phyloP scores from a whole-genome alignment of 495 filamentous ascomycete genomes.

The Daldinia loculata region DNA sequence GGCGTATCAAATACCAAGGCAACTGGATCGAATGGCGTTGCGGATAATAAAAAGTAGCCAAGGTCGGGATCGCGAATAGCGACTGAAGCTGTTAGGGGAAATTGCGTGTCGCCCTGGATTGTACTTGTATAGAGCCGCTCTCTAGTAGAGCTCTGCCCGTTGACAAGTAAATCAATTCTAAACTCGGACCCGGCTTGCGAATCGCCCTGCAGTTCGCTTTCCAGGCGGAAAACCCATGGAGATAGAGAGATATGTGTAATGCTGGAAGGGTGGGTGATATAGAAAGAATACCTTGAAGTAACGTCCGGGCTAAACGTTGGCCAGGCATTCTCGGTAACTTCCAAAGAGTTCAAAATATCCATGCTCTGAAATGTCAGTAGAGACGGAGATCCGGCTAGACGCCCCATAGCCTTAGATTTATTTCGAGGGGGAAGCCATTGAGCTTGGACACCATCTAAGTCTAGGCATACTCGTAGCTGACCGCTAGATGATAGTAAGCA shows the following conservation, averaged over 20 bases:
- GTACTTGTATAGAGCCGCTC: slow-evolving; percentile 65
- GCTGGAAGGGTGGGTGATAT: slow-evolving; percentile 75
- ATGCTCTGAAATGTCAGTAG: slow-evolving; percentile 64
- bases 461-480: slow-evolving; percentile 79
- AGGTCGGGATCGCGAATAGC: slow-evolving; percentile 76
- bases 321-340: slow-evolving; percentile 65
- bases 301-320: slow-evolving; percentile 78
- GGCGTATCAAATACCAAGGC: slow-evolving; percentile 74
- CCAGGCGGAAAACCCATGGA: slow-evolving; percentile 78
- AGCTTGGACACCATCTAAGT: slow-evolving; percentile 80
- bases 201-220: slow-evolving; percentile 74
- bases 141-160: slow-evolving; percentile 66
- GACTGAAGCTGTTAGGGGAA: slow-evolving; percentile 66
- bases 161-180: slow-evolving; percentile 74
- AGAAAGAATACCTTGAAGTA: slow-evolving; percentile 78
- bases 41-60: slow-evolving; percentile 81
- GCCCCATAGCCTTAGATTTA: slow-evolving; percentile 55
- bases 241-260: slow-evolving; percentile 75
- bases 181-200: slow-evolving; percentile 74
- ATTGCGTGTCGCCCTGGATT: slow-evolving; percentile 48
- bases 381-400: slow-evolving; percentile 44
- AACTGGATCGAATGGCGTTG: slow-evolving; percentile 67
- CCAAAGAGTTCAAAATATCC: slow-evolving; percentile 65
- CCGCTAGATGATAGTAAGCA: slow-evolving; percentile 79
- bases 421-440: slow-evolving; percentile 78